Percentiles rank a stretch among this genome's conserved stretches.
Conservation (phyloP, 805 yeast genomes). For the Starmerella sp. region DNA sequence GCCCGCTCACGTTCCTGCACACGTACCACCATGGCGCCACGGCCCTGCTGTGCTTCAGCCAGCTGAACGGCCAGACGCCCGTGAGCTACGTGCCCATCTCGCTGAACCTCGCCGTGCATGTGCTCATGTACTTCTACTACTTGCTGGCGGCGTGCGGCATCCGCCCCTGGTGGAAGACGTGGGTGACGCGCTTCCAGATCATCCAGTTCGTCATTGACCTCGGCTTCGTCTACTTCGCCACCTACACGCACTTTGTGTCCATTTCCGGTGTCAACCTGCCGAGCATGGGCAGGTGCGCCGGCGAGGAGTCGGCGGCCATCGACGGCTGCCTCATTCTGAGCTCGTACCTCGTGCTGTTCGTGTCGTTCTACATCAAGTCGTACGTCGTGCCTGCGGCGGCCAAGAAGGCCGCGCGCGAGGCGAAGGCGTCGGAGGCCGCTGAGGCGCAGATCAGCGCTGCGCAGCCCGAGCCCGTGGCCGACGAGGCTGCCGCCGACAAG, state of each 20-base stretch:
- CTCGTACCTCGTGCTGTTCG: slow-evolving; percentile 78
- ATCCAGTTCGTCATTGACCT: slow-evolving; percentile 84
- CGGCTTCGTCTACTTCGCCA: slow-evolving; percentile 83
- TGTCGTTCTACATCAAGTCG: slow-evolving; percentile 80
- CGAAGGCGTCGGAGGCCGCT: slow-evolving; percentile 4
- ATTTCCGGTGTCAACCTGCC: slow-evolving; percentile 54
- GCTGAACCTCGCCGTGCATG: slow-evolving; percentile 84
- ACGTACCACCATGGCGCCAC: slow-evolving; percentile 98
- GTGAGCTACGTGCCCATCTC: slow-evolving; percentile 93
- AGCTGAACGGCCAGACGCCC: slow-evolving; percentile 77
- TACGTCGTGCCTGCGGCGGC: slow-evolving; percentile 41
- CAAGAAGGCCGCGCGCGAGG: slow-evolving; percentile 14
- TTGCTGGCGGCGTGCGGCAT: slow-evolving; percentile 86
- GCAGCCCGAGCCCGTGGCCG: not conserved
- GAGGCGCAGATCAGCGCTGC: not conserved
- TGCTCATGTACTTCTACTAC: slow-evolving; percentile 96
- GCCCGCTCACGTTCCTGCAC: slow-evolving; percentile 84
- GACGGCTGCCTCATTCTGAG: slow-evolving; percentile 82
- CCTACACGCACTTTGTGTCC: slow-evolving; percentile 78
- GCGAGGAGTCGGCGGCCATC: slow-evolving; percentile 85
- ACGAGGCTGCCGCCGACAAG: not conserved
- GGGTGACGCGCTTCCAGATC: slow-evolving; percentile 96
- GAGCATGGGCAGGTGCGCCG: slow-evolving; percentile 74
- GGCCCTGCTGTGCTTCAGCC: slow-evolving; percentile 86
- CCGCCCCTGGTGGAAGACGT: slow-evolving; percentile 98